These are phyloP conservation scores for Poa annua DNA, from an alignment of 176 grass and related monocot species.

Conservation along the genomic window DNA sequence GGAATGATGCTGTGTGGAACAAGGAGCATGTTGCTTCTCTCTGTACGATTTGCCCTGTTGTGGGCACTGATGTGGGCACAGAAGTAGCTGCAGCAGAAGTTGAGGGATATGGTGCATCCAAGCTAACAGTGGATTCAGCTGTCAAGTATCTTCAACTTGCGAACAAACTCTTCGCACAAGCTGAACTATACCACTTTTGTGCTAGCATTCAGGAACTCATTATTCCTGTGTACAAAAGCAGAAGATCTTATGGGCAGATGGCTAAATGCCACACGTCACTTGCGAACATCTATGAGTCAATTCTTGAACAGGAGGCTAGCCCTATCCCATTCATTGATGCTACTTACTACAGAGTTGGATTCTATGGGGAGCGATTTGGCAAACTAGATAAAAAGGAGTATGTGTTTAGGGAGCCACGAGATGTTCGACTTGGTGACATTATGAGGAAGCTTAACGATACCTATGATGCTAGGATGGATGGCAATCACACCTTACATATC, in stretches of 20 bases:
- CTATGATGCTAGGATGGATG: conserved; percentile 95
- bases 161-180: conserved; percentile 90
- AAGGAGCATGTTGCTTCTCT: conserved; percentile 84
- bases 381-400: conserved; percentile 92
- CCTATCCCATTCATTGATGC: conserved; percentile 98
- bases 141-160: conserved; percentile 99
- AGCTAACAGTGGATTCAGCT: conserved; percentile 89
- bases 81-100: conserved; percentile 95
- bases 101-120: conserved; percentile 98
- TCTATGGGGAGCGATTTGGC: conserved; percentile 90
- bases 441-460: conserved; percentile 98
- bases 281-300: conserved; percentile 86
- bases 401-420: conserved; percentile 84
- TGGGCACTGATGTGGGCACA: conserved; percentile 73
- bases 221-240: conserved; percentile 97
- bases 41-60: conserved; percentile 87
- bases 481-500: conserved; percentile 84
- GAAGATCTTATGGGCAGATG: conserved; percentile 87
- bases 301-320: conserved; percentile 97
- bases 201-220: conserved; percentile 96
- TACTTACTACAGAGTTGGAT: conserved; percentile 96
- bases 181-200: conserved; percentile 95
- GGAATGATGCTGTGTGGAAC: conserved; percentile 95
- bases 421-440: conserved; percentile 97
- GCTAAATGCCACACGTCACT: conserved; percentile 98